Conservation (phyloP, 2,329 filamentous ascomycete species). For the Blumeria hordei region DNA sequence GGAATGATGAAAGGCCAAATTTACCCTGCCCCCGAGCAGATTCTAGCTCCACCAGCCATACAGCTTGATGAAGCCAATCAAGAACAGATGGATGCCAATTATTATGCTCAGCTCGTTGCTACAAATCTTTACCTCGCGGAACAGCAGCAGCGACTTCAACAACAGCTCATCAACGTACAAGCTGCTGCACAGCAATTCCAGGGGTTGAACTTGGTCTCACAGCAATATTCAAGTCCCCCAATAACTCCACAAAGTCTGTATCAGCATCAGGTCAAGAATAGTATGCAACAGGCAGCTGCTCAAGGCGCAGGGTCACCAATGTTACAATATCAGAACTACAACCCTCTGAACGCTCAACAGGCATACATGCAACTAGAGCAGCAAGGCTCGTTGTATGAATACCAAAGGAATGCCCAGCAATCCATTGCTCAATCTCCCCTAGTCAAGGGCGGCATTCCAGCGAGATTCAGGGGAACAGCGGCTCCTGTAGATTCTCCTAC, state of each 20-base stretch:
- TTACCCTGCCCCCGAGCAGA: conserved; percentile 60
- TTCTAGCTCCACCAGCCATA: conserved; percentile 61
- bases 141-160: conserved; percentile 84
- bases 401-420: conserved; percentile 16
- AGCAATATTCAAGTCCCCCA: conserved; percentile 25
- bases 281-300: conserved; percentile 22
- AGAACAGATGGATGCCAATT: conserved; percentile 57
- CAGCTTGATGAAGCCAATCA: conserved; percentile 45
- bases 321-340: conserved; percentile 62
- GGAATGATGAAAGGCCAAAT: conserved; percentile 27
- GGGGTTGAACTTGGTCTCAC: conserved; percentile 41
- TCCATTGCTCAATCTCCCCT: conserved; percentile 22
- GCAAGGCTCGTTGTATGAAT: conserved; percentile 17
- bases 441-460: conserved; percentile 33
- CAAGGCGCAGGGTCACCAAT: conserved; percentile 36
- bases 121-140: conserved; percentile 84
- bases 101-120: conserved; percentile 73
- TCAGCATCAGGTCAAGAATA: conserved; percentile 15
- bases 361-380: conserved; percentile 36
- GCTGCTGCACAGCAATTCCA: conserved; percentile 65
- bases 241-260: conserved; percentile 30
- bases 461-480: conserved; percentile 56
- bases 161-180: conserved; percentile 70
- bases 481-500: conserved; percentile 34
- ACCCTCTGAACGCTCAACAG: conserved; percentile 66